phyloP scores from a whole-genome alignment of 1,284 basidiomycete species.

The Rhodotorula sp. region DNA sequence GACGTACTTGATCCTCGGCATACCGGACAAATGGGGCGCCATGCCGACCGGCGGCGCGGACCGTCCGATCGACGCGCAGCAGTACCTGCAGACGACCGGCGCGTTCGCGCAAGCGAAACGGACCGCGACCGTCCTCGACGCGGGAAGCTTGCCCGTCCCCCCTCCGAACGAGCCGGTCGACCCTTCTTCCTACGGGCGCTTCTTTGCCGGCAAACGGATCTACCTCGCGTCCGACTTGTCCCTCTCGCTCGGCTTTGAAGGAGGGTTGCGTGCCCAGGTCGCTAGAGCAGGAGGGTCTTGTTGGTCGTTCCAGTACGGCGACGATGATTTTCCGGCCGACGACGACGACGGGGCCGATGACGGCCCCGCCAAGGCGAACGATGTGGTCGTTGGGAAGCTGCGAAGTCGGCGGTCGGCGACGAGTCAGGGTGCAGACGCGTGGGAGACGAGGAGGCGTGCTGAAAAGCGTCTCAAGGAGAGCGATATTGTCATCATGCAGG shows the following conservation, averaged over 20 bases:
- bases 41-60: not conserved
- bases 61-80: not conserved
- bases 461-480: constrained; percentile 49
- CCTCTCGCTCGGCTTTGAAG: constrained; percentile 56
- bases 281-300: constrained; percentile 61
- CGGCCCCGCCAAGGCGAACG: not conserved
- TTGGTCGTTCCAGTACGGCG: constrained; percentile 44
- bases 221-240: constrained; percentile 59
- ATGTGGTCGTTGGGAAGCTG: no score
- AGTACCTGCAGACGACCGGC: constrained; percentile 4
- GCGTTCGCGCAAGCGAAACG: not conserved
- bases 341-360: constrained; percentile 44
- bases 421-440: constrained; percentile 12
- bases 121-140: not conserved
- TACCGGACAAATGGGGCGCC: not conserved
- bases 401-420: constrained; percentile 25
- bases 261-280: constrained; percentile 62
- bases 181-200: not conserved
- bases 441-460: constrained; percentile 35
- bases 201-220: constrained; percentile 60
- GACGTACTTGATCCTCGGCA: constrained; percentile 19
- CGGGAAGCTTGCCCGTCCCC: not conserved
- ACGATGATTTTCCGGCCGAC: constrained; percentile 26
- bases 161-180: not conserved
- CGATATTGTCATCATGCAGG: constrained; percentile 69